phyloP scores from a whole-genome alignment of 2,329 filamentous ascomycete species.

The Venturia effusa region DNA sequence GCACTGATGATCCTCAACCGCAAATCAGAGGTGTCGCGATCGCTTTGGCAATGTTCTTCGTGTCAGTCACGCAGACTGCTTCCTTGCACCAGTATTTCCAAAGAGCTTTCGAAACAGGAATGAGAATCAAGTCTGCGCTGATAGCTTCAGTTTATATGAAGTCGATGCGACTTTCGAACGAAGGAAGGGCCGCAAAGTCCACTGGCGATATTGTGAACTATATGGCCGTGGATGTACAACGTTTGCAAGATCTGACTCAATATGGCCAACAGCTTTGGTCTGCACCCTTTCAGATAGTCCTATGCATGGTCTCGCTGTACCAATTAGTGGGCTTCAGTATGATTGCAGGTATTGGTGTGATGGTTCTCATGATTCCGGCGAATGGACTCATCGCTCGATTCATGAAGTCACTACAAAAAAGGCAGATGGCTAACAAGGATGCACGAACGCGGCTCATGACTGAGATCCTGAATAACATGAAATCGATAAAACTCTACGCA shows the following conservation, averaged over 20 bases:
- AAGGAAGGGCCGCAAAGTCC: constrained; percentile 77
- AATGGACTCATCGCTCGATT: constrained; percentile 85
- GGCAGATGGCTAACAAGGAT: constrained; percentile 99
- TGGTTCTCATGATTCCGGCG: constrained; percentile 95
- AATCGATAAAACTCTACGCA: constrained; percentile 94
- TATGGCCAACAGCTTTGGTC: constrained; percentile 95
- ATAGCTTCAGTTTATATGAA: constrained; percentile 90
- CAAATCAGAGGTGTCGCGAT: constrained; percentile 77
- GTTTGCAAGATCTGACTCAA: constrained; percentile 87
- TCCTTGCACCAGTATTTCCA: constrained; percentile 98
- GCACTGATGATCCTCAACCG: constrained; percentile 39
- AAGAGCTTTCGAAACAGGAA: constrained; percentile 84
- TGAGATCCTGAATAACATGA: constrained; percentile 99
- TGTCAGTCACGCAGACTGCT: constrained; percentile 75
- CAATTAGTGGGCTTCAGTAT: constrained; percentile 91
- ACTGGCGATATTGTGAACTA: constrained; percentile 99
- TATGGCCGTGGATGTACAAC: constrained; percentile 97
- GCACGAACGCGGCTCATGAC: constrained; percentile 85
- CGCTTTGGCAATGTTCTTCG: constrained; percentile 81
- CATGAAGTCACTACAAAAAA: constrained; percentile 91
- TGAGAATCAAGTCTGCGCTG: constrained; percentile 88
- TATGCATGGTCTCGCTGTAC: constrained; percentile 94
- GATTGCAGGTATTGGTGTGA: constrained; percentile 87
- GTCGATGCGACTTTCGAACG: constrained; percentile 80
- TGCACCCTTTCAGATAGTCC: constrained; percentile 86